Evolutionary conservation across 1,139 yeast genomes (phyloP).

Genomic region (Arxiozyma slooffiae): DNA sequence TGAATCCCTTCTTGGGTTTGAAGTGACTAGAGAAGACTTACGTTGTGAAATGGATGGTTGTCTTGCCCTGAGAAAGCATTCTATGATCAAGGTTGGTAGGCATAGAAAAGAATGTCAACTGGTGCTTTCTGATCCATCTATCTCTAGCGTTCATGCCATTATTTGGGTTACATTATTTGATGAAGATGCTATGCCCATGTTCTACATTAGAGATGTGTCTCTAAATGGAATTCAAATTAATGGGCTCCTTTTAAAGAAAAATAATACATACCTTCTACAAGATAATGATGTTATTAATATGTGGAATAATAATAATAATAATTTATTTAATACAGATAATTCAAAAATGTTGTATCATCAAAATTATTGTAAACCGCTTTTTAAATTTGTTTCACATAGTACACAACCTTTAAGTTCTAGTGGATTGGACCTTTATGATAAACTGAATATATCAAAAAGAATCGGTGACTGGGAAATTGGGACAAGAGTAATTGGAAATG

Average conservation of each 20-base stretch:
- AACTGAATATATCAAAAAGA: conserved; percentile 18
- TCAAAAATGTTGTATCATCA: neutral
- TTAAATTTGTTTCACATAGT: conserved; percentile 9
- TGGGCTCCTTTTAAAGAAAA: conserved; percentile 30
- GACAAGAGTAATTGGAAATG: conserved; percentile 42
- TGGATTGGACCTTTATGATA: conserved; percentile 9
- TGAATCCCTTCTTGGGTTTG: neutral
- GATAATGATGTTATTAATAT: conserved; percentile 37
- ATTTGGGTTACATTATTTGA: conserved; percentile 47
- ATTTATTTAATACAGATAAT: neutral
- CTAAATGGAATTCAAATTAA: conserved; percentile 47
- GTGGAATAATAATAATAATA: conserved; percentile 1
- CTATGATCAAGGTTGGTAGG: conserved; percentile 32
- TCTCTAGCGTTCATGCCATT: conserved; percentile 39
- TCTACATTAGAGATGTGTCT: conserved; percentile 47
- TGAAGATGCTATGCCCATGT: conserved; percentile 37
- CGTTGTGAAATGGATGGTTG: neutral
- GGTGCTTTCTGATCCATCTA: conserved; percentile 28
- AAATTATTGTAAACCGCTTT: neutral
- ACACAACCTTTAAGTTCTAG: neutral
- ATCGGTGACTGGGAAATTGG: conserved; percentile 37
- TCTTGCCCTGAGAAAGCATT: conserved; percentile 13
- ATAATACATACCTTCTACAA: conserved; percentile 34
- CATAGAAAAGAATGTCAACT: conserved; percentile 26
- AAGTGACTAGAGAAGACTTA: neutral